Evolutionary conservation across 257 asterid species (phyloP).

Genomic region (Ocimum tenuiflorum): DNA sequence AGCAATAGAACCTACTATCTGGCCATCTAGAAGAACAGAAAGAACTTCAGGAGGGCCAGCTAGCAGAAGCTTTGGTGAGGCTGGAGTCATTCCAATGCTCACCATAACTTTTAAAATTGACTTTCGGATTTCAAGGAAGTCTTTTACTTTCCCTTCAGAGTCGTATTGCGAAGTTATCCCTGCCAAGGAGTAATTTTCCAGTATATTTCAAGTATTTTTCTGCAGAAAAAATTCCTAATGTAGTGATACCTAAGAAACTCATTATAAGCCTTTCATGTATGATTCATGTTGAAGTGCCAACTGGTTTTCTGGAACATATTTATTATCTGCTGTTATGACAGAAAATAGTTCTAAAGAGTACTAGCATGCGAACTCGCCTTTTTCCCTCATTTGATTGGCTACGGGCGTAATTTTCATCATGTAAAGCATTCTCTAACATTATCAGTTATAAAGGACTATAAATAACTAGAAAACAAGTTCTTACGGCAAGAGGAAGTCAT

Average conservation of each 20-base stretch:
- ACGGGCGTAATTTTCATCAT: background rate
- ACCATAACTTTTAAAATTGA: constrained; percentile 50
- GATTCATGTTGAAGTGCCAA: background rate
- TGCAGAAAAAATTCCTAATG: background rate
- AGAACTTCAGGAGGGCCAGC: constrained; percentile 91
- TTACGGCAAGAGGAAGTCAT: constrained; percentile 92
- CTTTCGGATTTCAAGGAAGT: constrained; percentile 55
- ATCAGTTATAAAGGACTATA: background rate
- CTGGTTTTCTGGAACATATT: background rate
- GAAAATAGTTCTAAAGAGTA: background rate
- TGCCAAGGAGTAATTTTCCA: constrained; percentile 28
- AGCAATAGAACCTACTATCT: constrained; percentile 69
- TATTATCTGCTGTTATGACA: background rate
- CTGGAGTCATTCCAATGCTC: constrained; percentile 71
- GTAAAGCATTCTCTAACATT: background rate
- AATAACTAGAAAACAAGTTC: constrained; percentile 24
- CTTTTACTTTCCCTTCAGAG: constrained; percentile 60
- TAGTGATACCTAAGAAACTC: background rate
- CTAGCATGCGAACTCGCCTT: background rate
- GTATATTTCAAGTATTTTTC: background rate
- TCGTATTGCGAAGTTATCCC: constrained; percentile 82
- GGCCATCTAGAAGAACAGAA: constrained; percentile 85
- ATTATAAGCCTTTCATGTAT: background rate
- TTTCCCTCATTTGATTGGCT: background rate
- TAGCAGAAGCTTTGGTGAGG: constrained; percentile 62